A percentile compares a stretch with the other conserved stretches of the same genome.
These are phyloP conservation scores for Calonectria hongkongensis DNA, from an alignment of 2,329 filamentous ascomycete genomes.

Conservation along the genomic window DNA sequence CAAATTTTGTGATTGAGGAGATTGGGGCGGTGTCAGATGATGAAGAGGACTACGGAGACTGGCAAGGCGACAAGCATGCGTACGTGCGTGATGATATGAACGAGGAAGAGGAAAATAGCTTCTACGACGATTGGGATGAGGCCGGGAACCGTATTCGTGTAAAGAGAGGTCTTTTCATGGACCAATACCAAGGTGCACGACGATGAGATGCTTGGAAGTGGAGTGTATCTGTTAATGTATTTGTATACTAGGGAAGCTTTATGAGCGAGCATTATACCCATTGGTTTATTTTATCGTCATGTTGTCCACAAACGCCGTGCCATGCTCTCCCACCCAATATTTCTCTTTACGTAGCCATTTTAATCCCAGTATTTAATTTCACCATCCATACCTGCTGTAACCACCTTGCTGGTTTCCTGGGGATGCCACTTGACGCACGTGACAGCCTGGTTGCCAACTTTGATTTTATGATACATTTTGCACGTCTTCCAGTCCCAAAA, in stretches of 20 bases:
- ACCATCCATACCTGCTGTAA: conserved; percentile 91
- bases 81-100: conserved; percentile 15
- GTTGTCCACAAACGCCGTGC: conserved; percentile 50
- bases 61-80: conserved; percentile 57
- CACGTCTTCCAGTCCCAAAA: conserved; percentile 99
- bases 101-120: background rate
- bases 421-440: conserved; percentile 97
- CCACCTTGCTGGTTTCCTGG: conserved; percentile 96
- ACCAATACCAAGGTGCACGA: conserved; percentile 40
- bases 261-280: background rate
- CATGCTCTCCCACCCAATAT: conserved; percentile 45
- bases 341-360: conserved; percentile 29
- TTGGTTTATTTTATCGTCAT: conserved; percentile 36
- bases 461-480: conserved; percentile 98
- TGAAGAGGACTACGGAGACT: conserved; percentile 66
- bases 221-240: background rate
- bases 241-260: too few species aligned
- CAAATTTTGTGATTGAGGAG: conserved; percentile 66
- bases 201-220: background rate
- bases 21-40: conserved; percentile 65
- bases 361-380: conserved; percentile 96
- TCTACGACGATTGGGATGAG: conserved; percentile 34
- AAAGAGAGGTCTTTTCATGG: conserved; percentile 38
- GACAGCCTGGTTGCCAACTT: conserved; percentile 87
- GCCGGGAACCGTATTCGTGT: conserved; percentile 24